These are phyloP conservation scores for Naganishia vishniacii DNA, from an alignment of 768 basidiomycete genomes.

Conservation along the genomic window DNA sequence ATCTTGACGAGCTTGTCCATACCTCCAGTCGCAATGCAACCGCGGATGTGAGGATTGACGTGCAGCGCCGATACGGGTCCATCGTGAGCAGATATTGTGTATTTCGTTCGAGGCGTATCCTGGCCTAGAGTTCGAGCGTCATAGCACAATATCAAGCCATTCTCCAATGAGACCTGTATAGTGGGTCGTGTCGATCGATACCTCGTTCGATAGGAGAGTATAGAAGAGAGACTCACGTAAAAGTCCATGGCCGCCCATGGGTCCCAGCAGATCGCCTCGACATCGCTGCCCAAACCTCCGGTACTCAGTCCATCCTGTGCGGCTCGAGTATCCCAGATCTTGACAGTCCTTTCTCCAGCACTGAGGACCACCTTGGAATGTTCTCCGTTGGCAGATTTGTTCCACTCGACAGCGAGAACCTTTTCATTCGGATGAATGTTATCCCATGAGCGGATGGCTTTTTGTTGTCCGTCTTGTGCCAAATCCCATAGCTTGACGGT, in stretches of 20 bases:
- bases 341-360: slow-evolving; percentile 89
- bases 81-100: slow-evolving; percentile 89
- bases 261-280: slow-evolving; percentile 92
- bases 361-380: slow-evolving; percentile 86
- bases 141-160: slow-evolving; percentile 85
- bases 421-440: slow-evolving; percentile 68
- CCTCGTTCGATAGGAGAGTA: background rate
- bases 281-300: slow-evolving; percentile 71
- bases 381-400: slow-evolving; percentile 53
- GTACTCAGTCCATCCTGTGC: slow-evolving; percentile 78
- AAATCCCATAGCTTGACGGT: slow-evolving; percentile 99
- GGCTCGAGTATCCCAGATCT: slow-evolving; percentile 84
- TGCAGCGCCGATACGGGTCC: slow-evolving; percentile 83
- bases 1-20: slow-evolving; percentile 86
- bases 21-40: slow-evolving; percentile 88
- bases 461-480: slow-evolving; percentile 56
- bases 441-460: slow-evolving; percentile 76
- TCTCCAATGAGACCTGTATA: slow-evolving; percentile 80
- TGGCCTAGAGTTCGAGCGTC: slow-evolving; percentile 79
- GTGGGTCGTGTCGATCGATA: background rate
- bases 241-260: slow-evolving; percentile 84
- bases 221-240: slow-evolving; percentile 58
- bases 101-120: slow-evolving; percentile 52
- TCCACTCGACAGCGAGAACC: slow-evolving; percentile 96
- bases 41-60: slow-evolving; percentile 80